These are phyloP conservation scores for Zelonia costaricensis DNA, from an alignment of 208 protist genomes.

Conservation along the genomic window DNA sequence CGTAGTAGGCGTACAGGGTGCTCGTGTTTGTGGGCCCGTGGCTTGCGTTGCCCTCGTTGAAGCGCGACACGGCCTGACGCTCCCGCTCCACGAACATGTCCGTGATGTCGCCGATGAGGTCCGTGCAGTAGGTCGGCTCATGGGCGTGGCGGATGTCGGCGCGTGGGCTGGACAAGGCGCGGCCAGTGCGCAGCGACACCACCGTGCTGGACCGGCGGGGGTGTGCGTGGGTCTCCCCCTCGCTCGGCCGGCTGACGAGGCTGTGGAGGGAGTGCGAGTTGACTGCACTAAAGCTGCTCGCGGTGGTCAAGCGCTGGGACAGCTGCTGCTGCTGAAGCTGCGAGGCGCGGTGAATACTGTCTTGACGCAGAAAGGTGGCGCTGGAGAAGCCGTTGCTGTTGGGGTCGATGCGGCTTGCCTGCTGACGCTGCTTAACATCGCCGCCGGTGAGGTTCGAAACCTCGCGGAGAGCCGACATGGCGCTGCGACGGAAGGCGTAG, in stretches of 20 bases:
- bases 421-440: constrained; percentile 57
- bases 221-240: constrained; percentile 14
- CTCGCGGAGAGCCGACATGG: constrained; percentile 61
- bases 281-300: constrained; percentile 14
- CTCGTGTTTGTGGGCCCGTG: constrained; percentile 36
- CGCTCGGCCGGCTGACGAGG: constrained; percentile 23
- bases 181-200: constrained; percentile 10
- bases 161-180: constrained; percentile 33
- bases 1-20: constrained; percentile 57
- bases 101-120: constrained; percentile 84
- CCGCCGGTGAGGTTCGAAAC: constrained; percentile 43
- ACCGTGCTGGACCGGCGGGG: constrained; percentile 17
- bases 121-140: constrained; percentile 72
- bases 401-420: constrained; percentile 34
- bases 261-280: constrained; percentile 20
- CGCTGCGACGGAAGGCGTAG: no score
- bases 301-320: constrained; percentile 29
- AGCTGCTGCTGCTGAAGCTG: constrained; percentile 24
- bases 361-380: constrained; percentile 11
- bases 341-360: constrained; percentile 24
- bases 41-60: constrained; percentile 54
- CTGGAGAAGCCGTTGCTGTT: constrained; percentile 23
- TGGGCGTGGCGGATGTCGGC: constrained; percentile 50
- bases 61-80: constrained; percentile 50
- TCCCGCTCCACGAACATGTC: constrained; percentile 79